Base-by-base conservation (phyloP, 768 basidiomycete species). In the Leccinum longicurvipes region DNA sequence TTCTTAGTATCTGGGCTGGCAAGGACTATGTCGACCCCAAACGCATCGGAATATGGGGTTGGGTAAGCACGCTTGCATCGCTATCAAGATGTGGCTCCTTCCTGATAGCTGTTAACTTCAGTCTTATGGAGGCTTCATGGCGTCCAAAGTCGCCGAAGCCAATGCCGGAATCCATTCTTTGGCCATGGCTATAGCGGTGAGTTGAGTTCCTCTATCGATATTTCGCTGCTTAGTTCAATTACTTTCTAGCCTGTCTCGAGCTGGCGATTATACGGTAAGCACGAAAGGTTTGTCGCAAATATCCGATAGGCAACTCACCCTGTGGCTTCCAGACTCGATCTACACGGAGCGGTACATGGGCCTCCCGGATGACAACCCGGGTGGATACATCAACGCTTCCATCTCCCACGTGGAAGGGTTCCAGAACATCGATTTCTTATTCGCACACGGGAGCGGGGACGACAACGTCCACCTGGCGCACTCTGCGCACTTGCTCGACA, bases 271-370 rank as follows among this genome's bases (percentile, higher is more conserved):
- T 91, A 93, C 61, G 88, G 87, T 88, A 66, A 69, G 80, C 50
- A 39, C 36, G 24, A 10, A 11, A 5, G 4, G 8, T 31, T 27
- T 51, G 29, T 39, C 55, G 47, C 11, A 15, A 29, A 39, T 17
- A 9, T 5, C 27, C 29, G 48, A 41, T n/a, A 41, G 17, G 34
- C 50, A 7, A 21, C 51, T 58, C 25, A 61, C 34, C 19, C 28
- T n/a, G 19, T 29, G 53, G 17, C 44, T 46, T 36, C 14, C 62
- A 90, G 94, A 98, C 74, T 89, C 93, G 0, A 88, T 98, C 60
- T 98, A 98, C 71, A 99, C 97, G 2, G 97, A 99, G 63, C 86
- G 97, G 17, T 98, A 98, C 78, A 94, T 98, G 94, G 84, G 85
- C 61, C 79, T 90, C 24, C 94, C 94, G 0, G 69, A 77, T 15